A percentile compares a stretch with the other conserved stretches of the same genome.
phyloP scores from a whole-genome alignment of 179 eudicot species.

The Kewa caespitosa region DNA sequence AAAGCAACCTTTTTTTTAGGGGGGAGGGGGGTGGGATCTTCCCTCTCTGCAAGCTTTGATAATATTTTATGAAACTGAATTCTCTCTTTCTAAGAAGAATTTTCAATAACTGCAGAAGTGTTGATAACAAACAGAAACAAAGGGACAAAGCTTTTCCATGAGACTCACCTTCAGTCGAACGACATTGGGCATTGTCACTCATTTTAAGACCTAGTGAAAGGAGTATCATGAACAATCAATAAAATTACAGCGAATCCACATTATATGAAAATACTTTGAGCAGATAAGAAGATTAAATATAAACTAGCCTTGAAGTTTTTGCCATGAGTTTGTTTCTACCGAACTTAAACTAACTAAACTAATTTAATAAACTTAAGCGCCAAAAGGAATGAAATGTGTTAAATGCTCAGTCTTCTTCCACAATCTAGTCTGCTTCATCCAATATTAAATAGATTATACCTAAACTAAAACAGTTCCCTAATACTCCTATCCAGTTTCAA shows the following conservation, averaged over 20 bases:
- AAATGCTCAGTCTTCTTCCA: too few species aligned
- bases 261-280: background rate
- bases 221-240: background rate
- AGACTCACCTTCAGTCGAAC: slow-evolving; percentile 19
- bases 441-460: too few species aligned
- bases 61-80: background rate
- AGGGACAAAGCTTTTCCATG: background rate
- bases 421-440: too few species aligned
- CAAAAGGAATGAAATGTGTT: background rate
- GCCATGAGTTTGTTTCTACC: too few species aligned
- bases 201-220: slow-evolving; percentile 6
- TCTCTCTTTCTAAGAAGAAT: background rate
- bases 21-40: background rate
- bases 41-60: background rate
- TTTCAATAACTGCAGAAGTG: background rate
- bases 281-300: background rate
- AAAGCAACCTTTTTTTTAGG: background rate
- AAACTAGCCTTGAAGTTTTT: too few species aligned
- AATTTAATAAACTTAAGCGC: background rate
- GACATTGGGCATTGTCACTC: slow-evolving; percentile 1
- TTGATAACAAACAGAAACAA: background rate
- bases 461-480: background rate
- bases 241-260: background rate
- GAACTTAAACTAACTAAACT: background rate
- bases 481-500: background rate